Conservation (phyloP, 768 basidiomycete species). For the Roridomyces roridus region DNA sequence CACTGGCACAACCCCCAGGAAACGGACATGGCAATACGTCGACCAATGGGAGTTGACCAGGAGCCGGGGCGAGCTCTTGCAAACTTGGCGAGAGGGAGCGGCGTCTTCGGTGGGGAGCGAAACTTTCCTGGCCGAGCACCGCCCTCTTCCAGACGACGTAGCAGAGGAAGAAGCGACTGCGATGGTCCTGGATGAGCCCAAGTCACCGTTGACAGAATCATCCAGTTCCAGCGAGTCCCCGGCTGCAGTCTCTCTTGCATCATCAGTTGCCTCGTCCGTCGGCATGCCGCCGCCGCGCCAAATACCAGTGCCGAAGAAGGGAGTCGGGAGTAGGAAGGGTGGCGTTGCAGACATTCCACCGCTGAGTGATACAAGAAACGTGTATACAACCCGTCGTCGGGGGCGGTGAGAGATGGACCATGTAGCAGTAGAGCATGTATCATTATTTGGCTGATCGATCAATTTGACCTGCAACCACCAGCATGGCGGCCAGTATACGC, state of each 20-base stretch:
- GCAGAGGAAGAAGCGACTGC: slow-evolving; percentile 31
- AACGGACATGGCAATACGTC: slow-evolving; percentile 72
- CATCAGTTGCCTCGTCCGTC: slow-evolving; percentile 46
- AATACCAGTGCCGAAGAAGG: slow-evolving; percentile 24
- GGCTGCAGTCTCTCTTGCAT: slow-evolving; percentile 39
- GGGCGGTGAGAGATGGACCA: slow-evolving; percentile 19
- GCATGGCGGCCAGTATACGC: slow-evolving; percentile 74
- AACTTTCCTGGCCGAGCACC: slow-evolving; percentile 45
- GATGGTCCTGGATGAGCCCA: slow-evolving; percentile 17
- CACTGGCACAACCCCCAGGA: slow-evolving; percentile 79
- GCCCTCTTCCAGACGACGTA: slow-evolving; percentile 38
- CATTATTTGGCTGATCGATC: no score
- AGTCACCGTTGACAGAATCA: slow-evolving; percentile 18
- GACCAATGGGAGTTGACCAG: slow-evolving; percentile 78
- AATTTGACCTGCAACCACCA: neutral
- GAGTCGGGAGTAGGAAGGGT: slow-evolving; percentile 15
- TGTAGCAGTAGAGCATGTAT: neutral
- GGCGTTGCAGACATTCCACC: slow-evolving; percentile 25
- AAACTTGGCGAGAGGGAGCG: slow-evolving; percentile 50
- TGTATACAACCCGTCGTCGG: slow-evolving; percentile 40
- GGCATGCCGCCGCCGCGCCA: slow-evolving; percentile 26
- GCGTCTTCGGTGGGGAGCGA: slow-evolving; percentile 35
- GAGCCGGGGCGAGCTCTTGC: slow-evolving; percentile 64
- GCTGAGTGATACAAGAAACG: slow-evolving; percentile 50
- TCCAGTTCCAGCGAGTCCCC: slow-evolving; percentile 22